These are phyloP conservation scores for Lactarius evosmus DNA, from an alignment of 768 basidiomycete species.

Conservation along the genomic window DNA sequence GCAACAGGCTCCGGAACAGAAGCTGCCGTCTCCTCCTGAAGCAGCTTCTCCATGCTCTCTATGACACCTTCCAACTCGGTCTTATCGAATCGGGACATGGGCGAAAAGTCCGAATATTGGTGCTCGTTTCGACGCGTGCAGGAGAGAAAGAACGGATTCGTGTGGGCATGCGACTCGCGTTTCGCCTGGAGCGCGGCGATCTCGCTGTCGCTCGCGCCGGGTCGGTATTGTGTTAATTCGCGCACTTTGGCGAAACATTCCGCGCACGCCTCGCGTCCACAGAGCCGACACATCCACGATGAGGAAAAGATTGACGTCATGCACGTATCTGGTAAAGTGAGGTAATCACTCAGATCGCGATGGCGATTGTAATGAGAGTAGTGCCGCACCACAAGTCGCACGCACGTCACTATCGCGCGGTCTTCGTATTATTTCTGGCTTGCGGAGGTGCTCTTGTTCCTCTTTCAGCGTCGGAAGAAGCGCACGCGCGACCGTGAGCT, in stretches of 20 bases:
- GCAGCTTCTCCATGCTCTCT: constrained; percentile 60
- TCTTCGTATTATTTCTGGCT: constrained; percentile 60
- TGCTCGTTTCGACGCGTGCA: constrained; percentile 75
- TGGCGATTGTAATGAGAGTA: background rate
- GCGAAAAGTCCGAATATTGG: constrained; percentile 61
- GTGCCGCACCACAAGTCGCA: constrained; percentile 72
- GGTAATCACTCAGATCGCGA: constrained; percentile 19
- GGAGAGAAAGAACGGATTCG: constrained; percentile 70
- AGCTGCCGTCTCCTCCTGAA: constrained; percentile 32
- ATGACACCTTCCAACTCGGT: constrained; percentile 64
- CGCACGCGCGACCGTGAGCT: constrained; percentile 67
- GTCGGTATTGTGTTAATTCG: constrained; percentile 55
- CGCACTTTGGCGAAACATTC: constrained; percentile 75
- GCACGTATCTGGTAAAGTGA: constrained; percentile 68
- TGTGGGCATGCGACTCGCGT: constrained; percentile 58
- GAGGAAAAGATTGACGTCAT: constrained; percentile 90
- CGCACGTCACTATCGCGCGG: constrained; percentile 79
- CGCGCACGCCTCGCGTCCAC: constrained; percentile 85
- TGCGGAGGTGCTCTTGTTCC: constrained; percentile 60
- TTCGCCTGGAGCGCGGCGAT: constrained; percentile 47
- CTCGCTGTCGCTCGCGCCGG: constrained; percentile 47
- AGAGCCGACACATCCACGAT: constrained; percentile 87
- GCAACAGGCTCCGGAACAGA: constrained; percentile 4
- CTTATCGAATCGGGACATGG: constrained; percentile 72
- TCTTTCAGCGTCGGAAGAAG: constrained; percentile 62